These are phyloP conservation scores for Tricladium varicosporioides DNA, from an alignment of 2,329 filamentous ascomycete species.

Conservation along the genomic window DNA sequence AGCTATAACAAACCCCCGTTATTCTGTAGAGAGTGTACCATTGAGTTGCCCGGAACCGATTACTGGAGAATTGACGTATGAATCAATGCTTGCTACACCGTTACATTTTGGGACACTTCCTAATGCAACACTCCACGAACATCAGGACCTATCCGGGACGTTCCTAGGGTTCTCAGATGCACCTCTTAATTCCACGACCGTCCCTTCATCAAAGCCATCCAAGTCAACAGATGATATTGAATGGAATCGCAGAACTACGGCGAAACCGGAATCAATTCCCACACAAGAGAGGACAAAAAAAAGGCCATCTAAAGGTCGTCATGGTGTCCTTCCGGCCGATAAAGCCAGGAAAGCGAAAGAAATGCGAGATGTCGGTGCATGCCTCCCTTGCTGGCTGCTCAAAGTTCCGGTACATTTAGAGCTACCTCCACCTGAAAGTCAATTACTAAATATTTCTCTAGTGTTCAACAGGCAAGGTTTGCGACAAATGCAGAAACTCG, in stretches of 20 bases:
- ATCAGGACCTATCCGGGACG: too few relatives aligned
- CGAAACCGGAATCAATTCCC: background rate
- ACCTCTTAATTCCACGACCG: too few relatives aligned
- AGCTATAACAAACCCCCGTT: too few relatives aligned
- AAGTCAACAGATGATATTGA: background rate
- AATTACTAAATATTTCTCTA: background rate
- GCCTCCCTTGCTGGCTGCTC: background rate
- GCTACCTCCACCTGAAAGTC: too few relatives aligned
- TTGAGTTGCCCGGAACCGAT: too few relatives aligned
- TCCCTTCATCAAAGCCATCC: background rate
- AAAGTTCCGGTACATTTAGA: background rate
- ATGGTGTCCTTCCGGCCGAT: background rate
- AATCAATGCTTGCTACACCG: too few relatives aligned
- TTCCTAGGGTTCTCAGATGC: too few relatives aligned
- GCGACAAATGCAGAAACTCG: constrained; percentile 1
- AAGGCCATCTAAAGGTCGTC: background rate
- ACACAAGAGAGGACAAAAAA: background rate
- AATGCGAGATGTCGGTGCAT: background rate
- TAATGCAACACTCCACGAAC: too few relatives aligned
- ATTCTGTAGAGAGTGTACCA: too few relatives aligned
- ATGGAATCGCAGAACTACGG: background rate
- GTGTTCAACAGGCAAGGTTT: background rate
- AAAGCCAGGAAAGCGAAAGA: background rate
- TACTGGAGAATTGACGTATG: too few relatives aligned
- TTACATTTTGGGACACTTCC: too few relatives aligned